Evolutionary conservation across 441 rosid species (phyloP), one percentile per base, ranked within the genome.

Genomic region (Gossypium gossypioides): DNA sequence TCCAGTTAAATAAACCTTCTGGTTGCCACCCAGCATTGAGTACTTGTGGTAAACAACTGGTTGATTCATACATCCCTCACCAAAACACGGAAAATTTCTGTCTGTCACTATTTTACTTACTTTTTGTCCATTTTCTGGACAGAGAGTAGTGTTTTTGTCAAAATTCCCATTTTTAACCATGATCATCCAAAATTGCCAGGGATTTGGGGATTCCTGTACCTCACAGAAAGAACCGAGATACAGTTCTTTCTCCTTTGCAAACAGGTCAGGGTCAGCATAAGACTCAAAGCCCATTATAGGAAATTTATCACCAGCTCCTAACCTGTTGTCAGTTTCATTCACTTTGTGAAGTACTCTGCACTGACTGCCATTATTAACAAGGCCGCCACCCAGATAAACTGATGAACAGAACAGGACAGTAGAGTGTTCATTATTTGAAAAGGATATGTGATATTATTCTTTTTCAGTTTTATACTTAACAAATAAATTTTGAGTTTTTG

Each of bases 131-230:
- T 90, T 87, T 78, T 88, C 91, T 0, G 88, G 96, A 72, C 91
- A 90, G n/a, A 88, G 81, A 0, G 84, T 79, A 18, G 91, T 77
- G 72, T 81, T 90, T 72, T 84, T 86, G 72, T 90, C 96, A 2
- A 86, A 88, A 73, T 90, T 90, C 0, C 96, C 91, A 72, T 88
- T 88, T 81, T 88, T 88, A 22, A 90, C 82, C 92, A 88, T 90
- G 42, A 90, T 75, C 88, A 82, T 90, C 92, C 90, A 88, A 73
- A 85, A 88, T 0, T 83, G 80, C 90, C 88, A 90, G 13, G 88
- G 87, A 9, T 77, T 74, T 52, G 76, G 59, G 32, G 75, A 71
- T 34, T 83, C 85, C 6, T 59, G 55, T 4, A 75, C 76, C 75
- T 84, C 79, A 68, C 96, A 88, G 3, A 86, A 73, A 54, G 86